Evolutionary conservation across 805 yeast genomes (phyloP), one percentile per base, ranked within the genome.

Genomic region (Yamadazyma philogaea): DNA sequence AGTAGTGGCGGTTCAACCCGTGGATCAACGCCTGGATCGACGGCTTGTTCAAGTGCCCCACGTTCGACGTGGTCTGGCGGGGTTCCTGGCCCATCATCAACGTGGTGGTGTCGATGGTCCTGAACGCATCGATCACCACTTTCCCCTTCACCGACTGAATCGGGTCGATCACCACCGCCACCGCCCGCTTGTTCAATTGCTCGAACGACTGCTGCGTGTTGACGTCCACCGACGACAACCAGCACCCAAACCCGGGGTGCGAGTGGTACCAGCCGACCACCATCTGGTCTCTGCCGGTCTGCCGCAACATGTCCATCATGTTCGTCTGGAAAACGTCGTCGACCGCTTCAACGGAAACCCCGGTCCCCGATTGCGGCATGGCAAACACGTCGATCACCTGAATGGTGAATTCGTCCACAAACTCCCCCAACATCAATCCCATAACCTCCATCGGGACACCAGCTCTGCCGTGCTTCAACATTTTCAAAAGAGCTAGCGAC

Each of bases 211-310:
- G 96, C 61, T 93, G 99, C 3, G 99, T 93, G 64, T 89, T 88
- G 47, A 93, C 95, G 77, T 93, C 99, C 21, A 93, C 98, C 21
- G 90, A 82, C 10, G 98, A 90, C 54, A 93, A 75, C 99, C 99
- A 93, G 72, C 99, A 93, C n/a, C 99, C 99, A 63, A 91, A 93
- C 14, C 99, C 99, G 4, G 99, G 99, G 68, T 93, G 99, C 11
- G 98, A 90, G 63, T 93, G 99, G 71, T 93, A 93, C 99, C 99
- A 93, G 26, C 99, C 99, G 38, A 93, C 99, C 41, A 93, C 99
- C 87, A 87, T 89, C 63, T 93, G 95, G 66, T 90, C 97, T 64
- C 99, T 78, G n/a, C 99, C 99, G 0, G 99, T 93, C 64, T 93
- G 99, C 67, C 86, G 82, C 59, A 93, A 77, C 99, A 93, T 93